Base-by-base conservation (phyloP, 257 asterid genomes). In the Solanum rostratum region DNA sequence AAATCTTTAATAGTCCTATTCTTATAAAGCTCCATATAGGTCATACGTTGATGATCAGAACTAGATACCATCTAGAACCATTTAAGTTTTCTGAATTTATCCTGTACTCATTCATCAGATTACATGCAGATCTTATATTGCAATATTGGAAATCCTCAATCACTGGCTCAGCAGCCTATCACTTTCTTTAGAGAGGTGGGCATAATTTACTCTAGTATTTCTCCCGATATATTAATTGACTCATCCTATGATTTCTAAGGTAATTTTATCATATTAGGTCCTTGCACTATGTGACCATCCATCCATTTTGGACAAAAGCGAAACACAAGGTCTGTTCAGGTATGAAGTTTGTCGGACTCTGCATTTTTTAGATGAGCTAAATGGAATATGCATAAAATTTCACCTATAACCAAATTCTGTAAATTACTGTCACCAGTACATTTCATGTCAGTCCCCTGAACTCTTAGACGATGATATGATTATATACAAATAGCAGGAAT, bases 221-320 rank as follows among this genome's bases (percentile, higher is more conserved):
- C 43, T 18, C 52, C 78, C 10, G 50, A 57, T 27, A 27, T 15
- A 0, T 46, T 76, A 8, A 13, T 76, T 14, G 63, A 76, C 45
- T 49, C 22, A 50, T 16, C 62, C 45, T 10, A 4, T 84, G 60
- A 82, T 83, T 85, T 83, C 90, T 52, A 87, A 68, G 19, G 43
- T 43, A 46, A 45, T 1, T 20, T 43, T 71, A 76, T 83, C 79
- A 84, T 52, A 81, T 62, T 92, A 97, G 99, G 98, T 97, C 80
- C 98, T 97, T 88, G 98, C 99, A 45, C 81, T 97, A 79, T 97
- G 99, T 85, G 98, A 94, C 80, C 96, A 97, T 89, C 98, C 99
- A 71, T 49, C 96, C 80, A 93, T 97, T 83, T 87, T 97, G 94
- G 99, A 97, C 91, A 95, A 84, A 90, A 80, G 95, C 80, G 98